These are phyloP conservation scores for Pseudomicrostroma phylloplanum DNA, from an alignment of 1,284 basidiomycete genomes.

Conservation along the genomic window DNA sequence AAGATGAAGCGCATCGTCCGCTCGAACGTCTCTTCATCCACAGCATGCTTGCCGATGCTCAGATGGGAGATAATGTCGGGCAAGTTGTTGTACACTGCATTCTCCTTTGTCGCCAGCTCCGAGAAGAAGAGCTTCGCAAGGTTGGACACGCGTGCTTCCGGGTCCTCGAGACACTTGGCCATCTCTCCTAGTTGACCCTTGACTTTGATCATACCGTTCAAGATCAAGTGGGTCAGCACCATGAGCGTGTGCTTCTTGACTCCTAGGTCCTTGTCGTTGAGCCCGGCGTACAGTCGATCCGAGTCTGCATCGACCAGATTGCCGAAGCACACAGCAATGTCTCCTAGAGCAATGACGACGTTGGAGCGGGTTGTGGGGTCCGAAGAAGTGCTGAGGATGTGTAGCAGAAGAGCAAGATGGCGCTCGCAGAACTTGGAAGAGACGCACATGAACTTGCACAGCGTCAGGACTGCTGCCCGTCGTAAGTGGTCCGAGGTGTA, in stretches of 20 bases:
- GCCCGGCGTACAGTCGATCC: slow-evolving; percentile 85
- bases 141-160: slow-evolving; percentile 80
- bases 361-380: slow-evolving; percentile 87
- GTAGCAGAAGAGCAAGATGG: slow-evolving; percentile 81
- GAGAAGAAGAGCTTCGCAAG: slow-evolving; percentile 95
- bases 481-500: slow-evolving; percentile 61
- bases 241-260: slow-evolving; percentile 99
- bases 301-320: slow-evolving; percentile 95
- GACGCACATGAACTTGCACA: slow-evolving; percentile 95
- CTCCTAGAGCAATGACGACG: slow-evolving; percentile 92
- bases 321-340: slow-evolving; percentile 93
- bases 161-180: slow-evolving; percentile 96
- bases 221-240: slow-evolving; percentile 93
- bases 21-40: slow-evolving; percentile 85
- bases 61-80: slow-evolving; percentile 65
- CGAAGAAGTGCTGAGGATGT: slow-evolving; percentile 80
- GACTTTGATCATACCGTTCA: slow-evolving; percentile 99
- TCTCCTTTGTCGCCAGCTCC: slow-evolving; percentile 90
- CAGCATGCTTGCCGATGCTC: slow-evolving; percentile 84
- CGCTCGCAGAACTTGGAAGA: slow-evolving; percentile 87
- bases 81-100: slow-evolving; percentile 97
- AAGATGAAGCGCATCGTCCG: slow-evolving; percentile 94
- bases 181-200: slow-evolving; percentile 98
- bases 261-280: slow-evolving; percentile 74
- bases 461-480: slow-evolving; percentile 76